Evolutionary conservation across 2,329 filamentous ascomycete genomes (phyloP), one percentile per base, ranked within the genome.

Genomic region (Bipolaris gigantea): DNA sequence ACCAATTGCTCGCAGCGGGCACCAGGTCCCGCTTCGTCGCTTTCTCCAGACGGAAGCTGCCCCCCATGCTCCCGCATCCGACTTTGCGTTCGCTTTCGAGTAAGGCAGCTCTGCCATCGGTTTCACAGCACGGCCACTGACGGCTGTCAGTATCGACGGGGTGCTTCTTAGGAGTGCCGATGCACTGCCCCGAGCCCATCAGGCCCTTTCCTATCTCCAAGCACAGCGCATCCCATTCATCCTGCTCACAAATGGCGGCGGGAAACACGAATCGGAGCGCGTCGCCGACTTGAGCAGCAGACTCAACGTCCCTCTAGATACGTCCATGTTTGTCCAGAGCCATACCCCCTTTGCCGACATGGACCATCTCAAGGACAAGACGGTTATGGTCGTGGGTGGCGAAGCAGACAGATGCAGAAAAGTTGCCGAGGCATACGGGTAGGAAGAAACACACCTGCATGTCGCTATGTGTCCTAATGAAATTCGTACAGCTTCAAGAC

Each of bases 191-290:
- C 88, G 89, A 30, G 93, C 94, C 1, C 80, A 85, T 1, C 82
- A 89, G 67, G 83, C 92, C 13, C 82, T 99, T 18, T 78, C 80
- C 27, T 88, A 86, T 66, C 85, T 97, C 18, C 85, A 92, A 63
- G 76, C 82, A 42, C 82, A 92, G 67, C 81, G 84, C 42, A 90
- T 97, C 41, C 92, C 92, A 11, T 97, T 96, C 77, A 93, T 99
- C 66, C 85, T 99, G 32, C 81, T 99, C 59, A 99, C 94, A 55
- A 99, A 99, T 75, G 94, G 94, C 64, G 94, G 94, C 38, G 94
- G 94, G 53, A 91, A 89, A 69, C 85, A 86, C 59, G 93, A 97
- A 75, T 79, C 79, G 2, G 86, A 89, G 54, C 84, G 90, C 16
- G 88, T 91, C 27, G 78, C 79, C 7, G 88, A 92, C 56, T 80